Evolutionary conservation across 805 yeast species (phyloP), one percentile per base, ranked within the genome.

Genomic region (Sugiyamaella americana): DNA sequence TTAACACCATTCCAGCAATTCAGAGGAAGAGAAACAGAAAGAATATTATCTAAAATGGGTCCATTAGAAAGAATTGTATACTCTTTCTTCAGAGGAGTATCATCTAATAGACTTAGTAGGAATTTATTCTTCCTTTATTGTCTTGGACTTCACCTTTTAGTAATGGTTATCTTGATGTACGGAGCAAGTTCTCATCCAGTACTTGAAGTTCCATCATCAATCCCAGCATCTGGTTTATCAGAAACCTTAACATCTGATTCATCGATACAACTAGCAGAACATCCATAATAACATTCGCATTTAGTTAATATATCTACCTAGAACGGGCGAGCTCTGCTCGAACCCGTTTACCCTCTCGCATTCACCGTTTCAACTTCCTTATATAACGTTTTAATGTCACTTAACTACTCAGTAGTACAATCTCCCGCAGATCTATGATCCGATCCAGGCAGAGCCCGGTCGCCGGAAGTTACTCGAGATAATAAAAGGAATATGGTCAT

Each of bases 1-100:
- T 67, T 87, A 40, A 88, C 87, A 56, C 94, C 96, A 26, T 78
- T 88, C 50, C 91, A 85, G 54, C 84, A 79, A 57, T 86, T 91
- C 65, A 76, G 94, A 57, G 75, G 80, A 39, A 70, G 79, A 52
- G 96, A 87, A 60, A 77, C 84, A 30, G 87, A 83, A 57, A 71
- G 95, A 54, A 81, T 84, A 40, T 74, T 75, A 43, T 78, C 88
- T 5, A 75, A 78, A 41, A 70, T 88, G 62, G 80, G 89, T 1
- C 84, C 93, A 1, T 60, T 84, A 47, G 97, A 93, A 56, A 72
- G 94, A 49, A 65, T 85, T n/a, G 84, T 82, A 53, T 78, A 80
- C 49, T 78, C 80, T 48, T 72, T 84, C 51, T 82, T 95, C 1
- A 72, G 86, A 53, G 75, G 84, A 0, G 76, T 88, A n/a, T 67